Base-by-base conservation (phyloP, 768 basidiomycete species). In the Leucosporidium yakuticum region DNA sequence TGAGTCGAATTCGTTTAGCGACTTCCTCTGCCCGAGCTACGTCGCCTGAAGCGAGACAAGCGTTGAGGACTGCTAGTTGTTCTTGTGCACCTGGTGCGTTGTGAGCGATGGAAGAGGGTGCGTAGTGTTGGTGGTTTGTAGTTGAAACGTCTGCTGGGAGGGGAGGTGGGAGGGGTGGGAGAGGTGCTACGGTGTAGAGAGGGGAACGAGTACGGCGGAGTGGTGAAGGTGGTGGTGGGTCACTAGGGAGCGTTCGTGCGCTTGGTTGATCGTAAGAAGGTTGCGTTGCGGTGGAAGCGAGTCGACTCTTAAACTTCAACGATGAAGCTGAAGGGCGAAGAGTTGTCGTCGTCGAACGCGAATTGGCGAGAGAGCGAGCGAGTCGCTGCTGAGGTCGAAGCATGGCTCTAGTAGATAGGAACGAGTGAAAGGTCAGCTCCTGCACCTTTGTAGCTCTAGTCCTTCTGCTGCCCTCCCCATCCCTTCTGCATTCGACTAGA, bases 31-130 rank as follows among this genome's bases (percentile, higher is more conserved):
- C 91, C 8, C 92, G 87, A 0, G 83, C 81, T 0, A 92, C 85
- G 76, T 92, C 89, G 77, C 87, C 85, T 4, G 88, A 84, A 77
- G 87, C 83, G 19, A 94, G 79, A 76, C 92, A 94, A 6, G 90
- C 89, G 73, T 89, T 86, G 79, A 94, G 88, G 70, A 94, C 83
- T 0, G 88, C 85, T 17, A 90, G 77, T 63, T 84, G 81, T 77
- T 91, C 89, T 55, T 86, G 84, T 0, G 87, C 85, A 0, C 80
- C 77, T 0, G 89, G 84, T 76, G 89, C 84, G 7, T 83, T 82
- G 78, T 85, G 90, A 68, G 56, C 7, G 64, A 32, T 21, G n/a
- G 29, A 69, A 58, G 8, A 51, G 25, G n/a, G 29, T 27, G 53
- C 23, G 29, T 55, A 51, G 25, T 20, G 31, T 29, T 25, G 34